phyloP scores from a whole-genome alignment of 1,139 yeast genomes.

The Geotrichum restrictum region DNA sequence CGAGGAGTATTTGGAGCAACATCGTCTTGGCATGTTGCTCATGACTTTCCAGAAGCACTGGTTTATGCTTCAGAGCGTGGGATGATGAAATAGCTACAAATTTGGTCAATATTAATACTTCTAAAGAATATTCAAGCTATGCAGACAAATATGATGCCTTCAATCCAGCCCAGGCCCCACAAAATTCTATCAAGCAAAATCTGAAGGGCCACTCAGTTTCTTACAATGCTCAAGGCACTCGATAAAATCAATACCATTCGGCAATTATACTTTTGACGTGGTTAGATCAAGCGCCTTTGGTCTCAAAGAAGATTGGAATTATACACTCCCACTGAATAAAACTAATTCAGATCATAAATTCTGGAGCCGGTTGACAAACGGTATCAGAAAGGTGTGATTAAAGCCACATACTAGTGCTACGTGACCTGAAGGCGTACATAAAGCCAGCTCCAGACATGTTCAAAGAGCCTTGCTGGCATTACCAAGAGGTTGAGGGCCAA shows the following conservation, averaged over 20 bases:
- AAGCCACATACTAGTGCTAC: constrained; percentile 36
- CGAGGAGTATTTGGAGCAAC: constrained; percentile 36
- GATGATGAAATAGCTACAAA: too few species aligned
- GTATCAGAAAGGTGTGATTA: constrained; percentile 31
- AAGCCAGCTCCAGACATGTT: constrained; percentile 37
- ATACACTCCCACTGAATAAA: constrained; percentile 31
- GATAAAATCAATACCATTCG: constrained; percentile 37
- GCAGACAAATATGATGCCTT: too few species aligned
- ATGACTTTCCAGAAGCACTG: constrained; percentile 38
- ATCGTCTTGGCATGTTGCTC: constrained; percentile 44
- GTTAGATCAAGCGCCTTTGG: constrained; percentile 36
- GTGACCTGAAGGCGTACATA: constrained; percentile 28
- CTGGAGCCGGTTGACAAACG: constrained; percentile 31
- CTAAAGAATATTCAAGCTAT: too few species aligned
- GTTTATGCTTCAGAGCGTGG: constrained; percentile 35
- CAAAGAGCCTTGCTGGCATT: constrained; percentile 31
- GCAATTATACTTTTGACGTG: constrained; percentile 38
- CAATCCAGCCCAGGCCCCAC: too few species aligned
- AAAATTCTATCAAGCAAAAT: too few species aligned
- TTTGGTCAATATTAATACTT: too few species aligned
- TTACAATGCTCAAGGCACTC: constrained; percentile 36
- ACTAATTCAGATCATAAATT: constrained; percentile 27
- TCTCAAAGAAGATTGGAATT: constrained; percentile 38
- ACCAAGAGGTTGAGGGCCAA: constrained; percentile 39
- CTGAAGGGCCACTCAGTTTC: constrained; percentile 35